Conservation (phyloP, 495 filamentous ascomycete species). For the Rhypophila decipiens region DNA sequence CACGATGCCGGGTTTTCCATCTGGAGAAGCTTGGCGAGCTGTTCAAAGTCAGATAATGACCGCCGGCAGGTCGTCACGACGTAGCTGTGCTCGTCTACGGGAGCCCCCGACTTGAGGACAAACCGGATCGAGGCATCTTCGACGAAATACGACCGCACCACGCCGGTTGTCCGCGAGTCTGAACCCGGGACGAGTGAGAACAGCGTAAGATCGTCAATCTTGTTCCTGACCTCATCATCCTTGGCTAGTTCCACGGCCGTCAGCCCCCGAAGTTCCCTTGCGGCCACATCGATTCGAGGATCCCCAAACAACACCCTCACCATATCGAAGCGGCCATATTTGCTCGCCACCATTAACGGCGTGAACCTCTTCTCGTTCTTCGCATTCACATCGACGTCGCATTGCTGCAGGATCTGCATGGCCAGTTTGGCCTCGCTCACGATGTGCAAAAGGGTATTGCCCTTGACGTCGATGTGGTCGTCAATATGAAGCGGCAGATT, state of each 20-base stretch:
- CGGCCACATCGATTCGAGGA: constrained; percentile 73
- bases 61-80: constrained; percentile 91
- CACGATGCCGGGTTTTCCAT: constrained; percentile 94
- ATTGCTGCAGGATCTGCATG: constrained; percentile 64
- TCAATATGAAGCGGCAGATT: constrained; percentile 78
- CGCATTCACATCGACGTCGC: constrained; percentile 92
- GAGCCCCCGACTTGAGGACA: constrained; percentile 88
- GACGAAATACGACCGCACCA: constrained; percentile 95
- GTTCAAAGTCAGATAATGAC: constrained; percentile 88
- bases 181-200: constrained; percentile 64
- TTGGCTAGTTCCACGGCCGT: constrained; percentile 97
- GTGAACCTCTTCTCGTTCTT: constrained; percentile 95
- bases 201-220: constrained; percentile 87
- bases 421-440: constrained; percentile 79
- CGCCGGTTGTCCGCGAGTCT: constrained; percentile 81
- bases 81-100: constrained; percentile 57
- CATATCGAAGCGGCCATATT: constrained; percentile 91
- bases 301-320: constrained; percentile 85
- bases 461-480: constrained; percentile 86
- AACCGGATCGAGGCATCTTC: constrained; percentile 93
- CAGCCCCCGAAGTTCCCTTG: constrained; percentile 81
- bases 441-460: constrained; percentile 91
- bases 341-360: constrained; percentile 97
- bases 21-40: constrained; percentile 77
- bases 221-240: constrained; percentile 94